These are phyloP conservation scores for Phytopythium oedochilum DNA, from an alignment of 352 stramenopile species.

Conservation along the genomic window DNA sequence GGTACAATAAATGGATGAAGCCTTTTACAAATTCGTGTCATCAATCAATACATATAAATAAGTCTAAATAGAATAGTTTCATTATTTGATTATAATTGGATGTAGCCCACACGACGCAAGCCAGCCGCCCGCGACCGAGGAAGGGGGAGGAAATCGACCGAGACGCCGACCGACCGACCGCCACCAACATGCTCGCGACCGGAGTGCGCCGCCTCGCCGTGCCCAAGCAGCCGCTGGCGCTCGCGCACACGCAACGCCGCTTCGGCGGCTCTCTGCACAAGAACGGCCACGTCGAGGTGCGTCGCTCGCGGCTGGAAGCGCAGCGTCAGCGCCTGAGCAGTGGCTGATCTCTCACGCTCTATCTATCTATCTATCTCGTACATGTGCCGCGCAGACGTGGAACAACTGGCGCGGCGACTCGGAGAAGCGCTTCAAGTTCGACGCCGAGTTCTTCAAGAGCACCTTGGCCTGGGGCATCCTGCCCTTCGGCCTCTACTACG, in stretches of 20 bases:
- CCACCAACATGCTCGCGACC: constrained; percentile 40
- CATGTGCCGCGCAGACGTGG: constrained; percentile 46
- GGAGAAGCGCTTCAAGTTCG: constrained; percentile 79
- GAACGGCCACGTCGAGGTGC: constrained; percentile 84
- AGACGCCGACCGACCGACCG: constrained; percentile 3
- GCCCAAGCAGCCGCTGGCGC: constrained; percentile 33
- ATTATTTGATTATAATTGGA: no score
- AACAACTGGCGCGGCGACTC: constrained; percentile 85
- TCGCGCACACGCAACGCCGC: constrained; percentile 62
- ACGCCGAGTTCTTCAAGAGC: constrained; percentile 57
- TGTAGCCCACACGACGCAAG: no score
- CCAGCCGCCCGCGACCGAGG: no score
- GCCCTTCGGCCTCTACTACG: constrained; percentile 63
- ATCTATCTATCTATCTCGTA: not conserved
- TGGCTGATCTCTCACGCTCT: not conserved
- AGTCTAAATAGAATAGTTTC: no score
- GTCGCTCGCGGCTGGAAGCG: not conserved
- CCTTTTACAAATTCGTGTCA: no score
- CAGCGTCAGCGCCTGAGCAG: not conserved
- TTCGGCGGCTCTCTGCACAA: constrained; percentile 71
- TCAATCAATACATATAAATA: no score
- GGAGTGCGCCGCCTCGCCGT: constrained; percentile 36
- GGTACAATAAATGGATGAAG: no score
- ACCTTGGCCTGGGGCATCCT: constrained; percentile 49
- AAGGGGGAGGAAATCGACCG: no score